Evolutionary conservation across 179 eudicot species (phyloP).

Genomic region (Silene vulgaris): DNA sequence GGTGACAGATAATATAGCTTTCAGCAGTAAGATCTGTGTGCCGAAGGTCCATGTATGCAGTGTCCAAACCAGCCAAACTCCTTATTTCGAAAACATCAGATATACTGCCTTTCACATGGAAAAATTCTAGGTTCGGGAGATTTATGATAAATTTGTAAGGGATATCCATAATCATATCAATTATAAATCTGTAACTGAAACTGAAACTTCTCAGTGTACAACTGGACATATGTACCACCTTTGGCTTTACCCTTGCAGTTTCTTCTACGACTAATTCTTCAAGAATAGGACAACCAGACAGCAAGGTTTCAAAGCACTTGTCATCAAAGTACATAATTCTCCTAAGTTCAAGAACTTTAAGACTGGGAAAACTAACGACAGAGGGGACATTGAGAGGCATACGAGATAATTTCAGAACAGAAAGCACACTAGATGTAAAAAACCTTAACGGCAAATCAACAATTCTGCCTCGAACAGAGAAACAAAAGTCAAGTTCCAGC

Average conservation of each 20-base stretch:
- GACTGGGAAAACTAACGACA: conserved; percentile 22
- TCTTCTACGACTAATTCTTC: conserved; percentile 33
- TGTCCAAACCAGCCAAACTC: conserved; percentile 17
- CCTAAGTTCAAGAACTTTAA: conserved; percentile 31
- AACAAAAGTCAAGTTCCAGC: conserved; percentile 28
- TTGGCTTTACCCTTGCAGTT: conserved; percentile 23
- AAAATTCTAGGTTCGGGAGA: conserved; percentile 26
- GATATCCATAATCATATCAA: conserved; percentile 16
- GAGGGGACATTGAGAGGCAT: conserved; percentile 29
- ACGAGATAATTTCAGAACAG: conserved; percentile 28
- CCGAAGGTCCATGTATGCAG: conserved; percentile 25
- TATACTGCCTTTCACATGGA: conserved; percentile 30
- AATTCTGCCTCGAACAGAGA: conserved; percentile 3
- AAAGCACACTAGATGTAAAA: conserved; percentile 21
- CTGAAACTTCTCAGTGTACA: conserved; percentile 20
- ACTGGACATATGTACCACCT: conserved; percentile 21
- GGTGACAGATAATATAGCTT: conserved; percentile 13
- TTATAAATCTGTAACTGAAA: conserved; percentile 24
- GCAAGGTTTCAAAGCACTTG: conserved; percentile 24
- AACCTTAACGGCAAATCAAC: conserved; percentile 19
- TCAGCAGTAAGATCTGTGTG: conserved; percentile 13
- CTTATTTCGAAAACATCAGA: conserved; percentile 26
- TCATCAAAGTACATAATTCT: conserved; percentile 21
- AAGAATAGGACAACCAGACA: conserved; percentile 28
- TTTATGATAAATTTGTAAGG: conserved; percentile 27